phyloP scores from a whole-genome alignment of 2,329 filamentous ascomycete genomes.

The Paracamarosporium sp. region DNA sequence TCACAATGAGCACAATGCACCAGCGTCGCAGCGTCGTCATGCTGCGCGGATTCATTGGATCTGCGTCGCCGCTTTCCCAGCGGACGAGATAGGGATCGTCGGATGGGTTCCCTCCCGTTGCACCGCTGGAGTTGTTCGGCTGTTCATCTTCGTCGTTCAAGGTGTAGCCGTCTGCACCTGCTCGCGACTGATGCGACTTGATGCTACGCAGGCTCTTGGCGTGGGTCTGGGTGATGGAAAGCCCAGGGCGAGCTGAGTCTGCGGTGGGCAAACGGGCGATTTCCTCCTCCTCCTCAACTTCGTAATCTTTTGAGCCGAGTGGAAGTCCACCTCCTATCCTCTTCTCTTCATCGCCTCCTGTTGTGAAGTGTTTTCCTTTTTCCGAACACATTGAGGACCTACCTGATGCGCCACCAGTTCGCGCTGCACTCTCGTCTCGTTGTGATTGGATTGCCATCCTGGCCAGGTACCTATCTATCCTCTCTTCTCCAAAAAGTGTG shows the following conservation, averaged over 20 bases:
- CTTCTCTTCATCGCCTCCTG: not conserved
- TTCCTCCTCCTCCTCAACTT: not conserved
- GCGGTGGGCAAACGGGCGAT: not conserved
- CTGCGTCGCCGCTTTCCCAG: conserved; percentile 76
- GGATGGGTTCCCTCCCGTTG: conserved; percentile 10
- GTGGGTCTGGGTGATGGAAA: not conserved
- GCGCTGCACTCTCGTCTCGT: not conserved
- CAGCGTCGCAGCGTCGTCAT: conserved; percentile 74
- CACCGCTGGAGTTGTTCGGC: conserved; percentile 29
- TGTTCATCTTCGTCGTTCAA: conserved; percentile 37
- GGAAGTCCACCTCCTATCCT: not conserved
- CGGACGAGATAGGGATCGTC: conserved; percentile 69
- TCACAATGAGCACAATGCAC: conserved; percentile 78
- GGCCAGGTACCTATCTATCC: not conserved
- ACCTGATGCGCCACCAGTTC: not conserved
- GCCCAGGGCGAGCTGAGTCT: not conserved
- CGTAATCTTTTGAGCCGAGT: not conserved
- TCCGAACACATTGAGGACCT: not conserved
- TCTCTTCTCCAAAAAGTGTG: not conserved
- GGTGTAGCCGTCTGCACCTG: conserved; percentile 47
- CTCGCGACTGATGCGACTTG: conserved; percentile 44
- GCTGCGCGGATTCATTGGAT: conserved; percentile 77
- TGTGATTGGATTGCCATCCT: conserved; percentile 2
- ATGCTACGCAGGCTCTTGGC: conserved; percentile 25
- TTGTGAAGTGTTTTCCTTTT: not conserved